A percentile compares a stretch with the other conserved stretches of the same genome.
phyloP scores from a whole-genome alignment of 2,329 filamentous ascomycete species.

The Calonectria honghensis region DNA sequence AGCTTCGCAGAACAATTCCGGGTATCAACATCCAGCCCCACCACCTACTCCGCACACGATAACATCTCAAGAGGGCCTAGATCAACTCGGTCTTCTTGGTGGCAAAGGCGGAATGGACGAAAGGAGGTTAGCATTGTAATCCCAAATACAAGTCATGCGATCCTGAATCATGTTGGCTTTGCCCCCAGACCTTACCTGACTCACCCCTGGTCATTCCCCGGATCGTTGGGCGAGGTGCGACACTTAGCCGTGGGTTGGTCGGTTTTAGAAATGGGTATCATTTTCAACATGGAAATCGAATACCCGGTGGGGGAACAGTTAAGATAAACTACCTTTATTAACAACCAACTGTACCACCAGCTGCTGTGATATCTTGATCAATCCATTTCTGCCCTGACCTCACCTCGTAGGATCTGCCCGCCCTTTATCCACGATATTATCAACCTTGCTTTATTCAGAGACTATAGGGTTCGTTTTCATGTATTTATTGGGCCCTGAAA shows the following conservation, averaged over 20 bases:
- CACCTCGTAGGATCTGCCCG: neutral
- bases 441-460: neutral
- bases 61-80: slow-evolving; percentile 2
- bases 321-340: slow-evolving; percentile 11
- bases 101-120: neutral
- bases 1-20: neutral
- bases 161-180: slow-evolving; percentile 22
- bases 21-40: slow-evolving; percentile 35
- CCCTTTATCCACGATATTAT: neutral
- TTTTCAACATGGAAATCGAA: slow-evolving; percentile 31
- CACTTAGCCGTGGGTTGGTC: slow-evolving; percentile 38
- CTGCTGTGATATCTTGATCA: neutral
- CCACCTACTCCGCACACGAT: slow-evolving; percentile 18
- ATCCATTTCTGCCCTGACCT: neutral
- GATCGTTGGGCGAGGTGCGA: neutral
- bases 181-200: neutral
- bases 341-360: neutral
- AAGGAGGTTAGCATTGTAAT: slow-evolving; percentile 18
- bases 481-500: neutral
- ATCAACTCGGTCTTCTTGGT: neutral
- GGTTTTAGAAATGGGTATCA: slow-evolving; percentile 28
- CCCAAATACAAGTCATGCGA: neutral
- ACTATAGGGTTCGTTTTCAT: neutral
- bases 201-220: neutral
- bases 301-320: slow-evolving; percentile 8